A percentile compares a stretch with the other conserved stretches of the same genome.
These are phyloP conservation scores for Nicotiana tomentosiformis DNA, from an alignment of 257 asterid species.

Conservation along the genomic window DNA sequence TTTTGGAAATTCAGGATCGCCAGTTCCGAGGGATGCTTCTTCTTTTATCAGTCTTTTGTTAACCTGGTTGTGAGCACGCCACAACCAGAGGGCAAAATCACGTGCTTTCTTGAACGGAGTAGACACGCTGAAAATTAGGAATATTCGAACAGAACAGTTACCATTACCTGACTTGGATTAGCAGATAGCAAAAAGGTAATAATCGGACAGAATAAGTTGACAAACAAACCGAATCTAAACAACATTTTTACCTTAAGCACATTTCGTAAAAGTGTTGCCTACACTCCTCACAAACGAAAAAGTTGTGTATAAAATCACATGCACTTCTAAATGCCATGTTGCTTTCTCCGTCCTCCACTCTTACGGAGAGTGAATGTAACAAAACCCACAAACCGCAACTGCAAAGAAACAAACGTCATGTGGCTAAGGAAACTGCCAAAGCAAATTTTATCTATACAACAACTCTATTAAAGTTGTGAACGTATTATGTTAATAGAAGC, in stretches of 20 bases:
- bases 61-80: conserved; percentile 84
- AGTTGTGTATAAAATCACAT: conserved; percentile 67
- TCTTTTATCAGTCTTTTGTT: conserved; percentile 68
- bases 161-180: neutral
- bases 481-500: neutral
- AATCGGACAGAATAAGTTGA: neutral
- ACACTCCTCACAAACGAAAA: conserved; percentile 86
- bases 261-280: conserved; percentile 71
- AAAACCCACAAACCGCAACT: conserved; percentile 96
- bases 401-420: conserved; percentile 25
- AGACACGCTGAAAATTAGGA: conserved; percentile 45
- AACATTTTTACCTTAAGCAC: conserved; percentile 66
- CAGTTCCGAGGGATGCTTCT: conserved; percentile 55
- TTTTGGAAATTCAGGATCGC: conserved; percentile 77
- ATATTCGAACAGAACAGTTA: neutral
- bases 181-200: neutral
- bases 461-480: neutral
- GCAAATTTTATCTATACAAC: neutral
- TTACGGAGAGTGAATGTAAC: conserved; percentile 86
- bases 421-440: neutral
- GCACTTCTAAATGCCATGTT: conserved; percentile 57
- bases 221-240: neutral
- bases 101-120: conserved; percentile 59
- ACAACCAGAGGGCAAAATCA: conserved; percentile 76
- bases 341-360: conserved; percentile 79